Evolutionary conservation across 2,329 filamentous ascomycete genomes (phyloP), one percentile per base, ranked within the genome.

Genomic region (Didymella pinodella): DNA sequence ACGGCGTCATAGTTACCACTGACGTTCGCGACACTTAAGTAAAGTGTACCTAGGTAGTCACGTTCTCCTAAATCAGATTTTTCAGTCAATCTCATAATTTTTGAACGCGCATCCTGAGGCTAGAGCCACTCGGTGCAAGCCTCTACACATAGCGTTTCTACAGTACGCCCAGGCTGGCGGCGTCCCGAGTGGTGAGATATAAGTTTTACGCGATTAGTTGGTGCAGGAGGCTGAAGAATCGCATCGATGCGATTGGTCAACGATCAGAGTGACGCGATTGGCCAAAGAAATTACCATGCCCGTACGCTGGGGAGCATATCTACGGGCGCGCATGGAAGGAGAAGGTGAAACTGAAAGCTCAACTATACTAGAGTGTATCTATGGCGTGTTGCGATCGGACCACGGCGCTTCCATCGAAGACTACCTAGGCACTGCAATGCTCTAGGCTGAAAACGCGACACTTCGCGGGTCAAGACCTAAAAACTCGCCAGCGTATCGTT

Each of bases 211-310:
- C 40, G 38, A 41, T 41, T 41, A 40, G 53, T 10, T 43, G 11
- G 22, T 11, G 4, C n/a, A 34, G 16, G 31, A 10, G 31, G 31
- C 12, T 34, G 5, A 6, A 3, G 4, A 31, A 18, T 32, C 20
- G 28, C 25, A 5, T 18, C 14, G 26, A 57, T 10, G 48, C 54
- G 54, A 57, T 57, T 57, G 54, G 54, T n/a, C 20, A 36, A 6
- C 7, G 14, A 3, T 4, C 3, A 8, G 18, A 28, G 26, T 14
- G 4, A 51, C 12, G 54, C 48, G 54, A 52, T 57, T 57, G 54
- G 54, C 18, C 34, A 34, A 18, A 40, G n/a, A 2, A 22, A 20
- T 18, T 8, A 20, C 7, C 6, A 34, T 16, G 10, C 31, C 16
- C 31, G n/a, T 38, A 14, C 16, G 7, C 20, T 14, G 14, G 18